A percentile compares a stretch with the other conserved stretches of the same genome.
Conservation (phyloP, 169 alveolate genomes). For the Cryptosporidium andersoni region DNA sequence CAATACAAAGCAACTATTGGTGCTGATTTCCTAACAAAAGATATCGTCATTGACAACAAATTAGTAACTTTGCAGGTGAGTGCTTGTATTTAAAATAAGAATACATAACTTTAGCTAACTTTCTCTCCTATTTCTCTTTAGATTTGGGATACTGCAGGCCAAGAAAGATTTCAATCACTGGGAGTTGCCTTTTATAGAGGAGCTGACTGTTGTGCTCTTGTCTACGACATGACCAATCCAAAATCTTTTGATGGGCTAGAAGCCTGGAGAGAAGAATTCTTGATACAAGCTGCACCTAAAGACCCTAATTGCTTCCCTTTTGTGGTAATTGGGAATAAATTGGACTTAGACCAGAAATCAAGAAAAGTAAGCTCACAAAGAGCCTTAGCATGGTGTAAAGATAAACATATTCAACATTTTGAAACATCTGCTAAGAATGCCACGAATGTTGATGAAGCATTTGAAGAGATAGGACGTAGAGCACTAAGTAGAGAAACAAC, state of each 20-base stretch:
- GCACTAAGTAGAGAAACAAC: slow-evolving; percentile 85
- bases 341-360: slow-evolving; percentile 80
- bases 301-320: slow-evolving; percentile 96
- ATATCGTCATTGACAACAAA: slow-evolving; percentile 93
- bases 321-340: slow-evolving; percentile 95
- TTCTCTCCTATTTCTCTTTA: slow-evolving; percentile 32
- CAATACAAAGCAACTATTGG: slow-evolving; percentile 99
- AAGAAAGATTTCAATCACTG: slow-evolving; percentile 96
- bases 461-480: slow-evolving; percentile 88
- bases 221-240: slow-evolving; percentile 90
- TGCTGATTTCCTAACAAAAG: slow-evolving; percentile 98
- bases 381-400: slow-evolving; percentile 92
- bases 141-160: slow-evolving; percentile 99
- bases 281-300: slow-evolving; percentile 93
- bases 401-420: slow-evolving; percentile 91
- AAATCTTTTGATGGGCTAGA: slow-evolving; percentile 93
- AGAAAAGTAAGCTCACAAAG: slow-evolving; percentile 85
- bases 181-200: slow-evolving; percentile 99
- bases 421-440: slow-evolving; percentile 97
- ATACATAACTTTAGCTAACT: neutral
- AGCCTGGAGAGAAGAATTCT: slow-evolving; percentile 97
- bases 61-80: slow-evolving; percentile 93
- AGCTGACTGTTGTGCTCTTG: slow-evolving; percentile 99
- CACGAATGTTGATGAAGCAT: slow-evolving; percentile 93
- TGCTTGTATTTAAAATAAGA: neutral